These are phyloP conservation scores for Boletus pseudopeckii DNA, from an alignment of 768 basidiomycete genomes.

Conservation along the genomic window DNA sequence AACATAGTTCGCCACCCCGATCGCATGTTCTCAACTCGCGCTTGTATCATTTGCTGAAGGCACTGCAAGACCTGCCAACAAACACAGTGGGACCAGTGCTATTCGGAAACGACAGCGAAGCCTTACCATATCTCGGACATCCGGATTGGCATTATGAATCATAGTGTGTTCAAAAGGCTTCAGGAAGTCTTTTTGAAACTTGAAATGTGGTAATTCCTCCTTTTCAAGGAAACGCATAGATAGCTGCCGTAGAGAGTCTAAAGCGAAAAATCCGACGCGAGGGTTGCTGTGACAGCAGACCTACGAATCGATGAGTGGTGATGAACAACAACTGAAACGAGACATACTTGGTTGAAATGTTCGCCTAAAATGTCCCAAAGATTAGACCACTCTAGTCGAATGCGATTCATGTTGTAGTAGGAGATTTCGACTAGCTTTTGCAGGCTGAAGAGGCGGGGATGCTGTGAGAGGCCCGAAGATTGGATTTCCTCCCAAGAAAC, in stretches of 20 bases:
- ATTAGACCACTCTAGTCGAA: constrained; percentile 97
- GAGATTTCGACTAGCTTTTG: constrained; percentile 99
- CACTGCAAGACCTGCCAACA: constrained; percentile 83
- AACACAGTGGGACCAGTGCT: neutral
- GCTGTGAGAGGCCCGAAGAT: constrained; percentile 90
- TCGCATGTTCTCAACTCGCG: constrained; percentile 88
- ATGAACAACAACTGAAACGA: neutral
- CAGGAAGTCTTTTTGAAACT: constrained; percentile 98
- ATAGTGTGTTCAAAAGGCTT: constrained; percentile 98
- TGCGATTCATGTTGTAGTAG: constrained; percentile 99
- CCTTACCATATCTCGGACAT: constrained; percentile 90
- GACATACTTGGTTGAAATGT: constrained; percentile 89
- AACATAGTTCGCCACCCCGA: constrained; percentile 99
- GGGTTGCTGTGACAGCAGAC: constrained; percentile 98
- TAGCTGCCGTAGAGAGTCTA: constrained; percentile 93
- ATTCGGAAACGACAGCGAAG: neutral
- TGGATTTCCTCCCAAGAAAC: constrained; percentile 99
- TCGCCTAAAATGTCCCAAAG: constrained; percentile 97
- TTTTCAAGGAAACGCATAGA: constrained; percentile 99
- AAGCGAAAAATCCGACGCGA: constrained; percentile 92
- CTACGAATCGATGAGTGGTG: constrained; percentile 39
- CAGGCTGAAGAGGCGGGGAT: constrained; percentile 92
- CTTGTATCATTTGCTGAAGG: constrained; percentile 97
- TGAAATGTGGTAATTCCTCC: constrained; percentile 96
- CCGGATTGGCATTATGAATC: constrained; percentile 93